Conservation (phyloP, 2,329 filamentous ascomycete species). For the Cordyceps cicadae region DNA sequence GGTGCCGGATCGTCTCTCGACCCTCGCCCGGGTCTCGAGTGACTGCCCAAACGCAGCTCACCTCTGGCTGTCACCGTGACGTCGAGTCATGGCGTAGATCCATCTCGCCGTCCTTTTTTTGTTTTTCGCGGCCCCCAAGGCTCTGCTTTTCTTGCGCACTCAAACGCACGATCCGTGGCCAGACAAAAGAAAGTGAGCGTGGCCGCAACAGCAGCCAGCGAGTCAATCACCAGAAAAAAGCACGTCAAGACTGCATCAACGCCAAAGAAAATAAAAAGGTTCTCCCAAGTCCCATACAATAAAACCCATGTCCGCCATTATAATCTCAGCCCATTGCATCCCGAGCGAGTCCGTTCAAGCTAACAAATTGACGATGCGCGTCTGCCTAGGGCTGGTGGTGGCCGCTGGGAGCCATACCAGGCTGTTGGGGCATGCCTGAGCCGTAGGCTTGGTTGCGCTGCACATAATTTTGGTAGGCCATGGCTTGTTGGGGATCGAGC, state of each 20-base stretch:
- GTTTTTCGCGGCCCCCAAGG: background rate
- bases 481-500: constrained; percentile 67
- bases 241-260: constrained; percentile 32
- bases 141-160: background rate
- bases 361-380: background rate
- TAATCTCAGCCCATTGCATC: constrained; percentile 12
- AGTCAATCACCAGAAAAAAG: constrained; percentile 16
- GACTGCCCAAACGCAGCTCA: background rate
- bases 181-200: constrained; percentile 5
- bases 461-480: constrained; percentile 78
- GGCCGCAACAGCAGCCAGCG: background rate
- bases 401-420: constrained; percentile 73
- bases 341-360: background rate
- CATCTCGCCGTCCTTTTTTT: background rate
- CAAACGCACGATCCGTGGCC: constrained; percentile 2
- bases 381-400: constrained; percentile 62
- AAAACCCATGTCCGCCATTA: constrained; percentile 22
- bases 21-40: background rate
- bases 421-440: constrained; percentile 70
- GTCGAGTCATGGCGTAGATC: background rate
- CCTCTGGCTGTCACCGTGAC: background rate
- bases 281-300: constrained; percentile 33
- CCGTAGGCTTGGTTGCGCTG: constrained; percentile 60
- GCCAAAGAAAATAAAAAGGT: constrained; percentile 23
- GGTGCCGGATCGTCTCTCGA: background rate